phyloP scores from a whole-genome alignment of 345 rosid species.

The Alliaria petiolata region DNA sequence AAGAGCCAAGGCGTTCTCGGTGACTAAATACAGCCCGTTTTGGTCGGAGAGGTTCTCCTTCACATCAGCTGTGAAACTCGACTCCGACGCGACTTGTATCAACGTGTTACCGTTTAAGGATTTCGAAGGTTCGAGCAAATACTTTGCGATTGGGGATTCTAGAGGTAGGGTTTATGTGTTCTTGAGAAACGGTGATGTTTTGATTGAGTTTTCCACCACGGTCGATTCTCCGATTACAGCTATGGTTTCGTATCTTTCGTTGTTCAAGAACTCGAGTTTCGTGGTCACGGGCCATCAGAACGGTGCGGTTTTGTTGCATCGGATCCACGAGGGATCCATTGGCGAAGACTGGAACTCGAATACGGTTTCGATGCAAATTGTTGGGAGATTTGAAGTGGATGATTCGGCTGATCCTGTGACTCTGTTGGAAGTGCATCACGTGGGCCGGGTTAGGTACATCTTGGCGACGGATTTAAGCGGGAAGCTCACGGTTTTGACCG shows the following conservation, averaged over 20 bases:
- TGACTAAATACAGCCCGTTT: slow-evolving; percentile 63
- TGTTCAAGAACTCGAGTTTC: slow-evolving; percentile 68
- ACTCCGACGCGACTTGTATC: slow-evolving; percentile 64
- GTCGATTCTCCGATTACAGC: slow-evolving; percentile 61
- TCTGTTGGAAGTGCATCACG: slow-evolving; percentile 74
- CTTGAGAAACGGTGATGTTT: slow-evolving; percentile 73
- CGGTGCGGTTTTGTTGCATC: slow-evolving; percentile 63
- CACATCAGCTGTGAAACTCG: slow-evolving; percentile 78
- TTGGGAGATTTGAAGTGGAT: slow-evolving; percentile 41
- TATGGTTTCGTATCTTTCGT: slow-evolving; percentile 68
- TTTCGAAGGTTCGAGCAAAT: slow-evolving; percentile 75
- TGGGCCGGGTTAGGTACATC: slow-evolving; percentile 72
- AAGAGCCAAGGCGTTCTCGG: slow-evolving; percentile 42
- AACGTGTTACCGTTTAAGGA: slow-evolving; percentile 76
- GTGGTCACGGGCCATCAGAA: slow-evolving; percentile 76
- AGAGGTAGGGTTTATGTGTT: slow-evolving; percentile 72
- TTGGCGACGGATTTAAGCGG: slow-evolving; percentile 62
- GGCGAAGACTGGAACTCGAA: slow-evolving; percentile 71
- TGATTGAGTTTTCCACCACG: slow-evolving; percentile 52
- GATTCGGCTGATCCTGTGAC: slow-evolving; percentile 45
- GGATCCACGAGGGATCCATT: slow-evolving; percentile 50
- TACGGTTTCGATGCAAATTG: slow-evolving; percentile 48
- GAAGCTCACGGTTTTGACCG: slow-evolving; percentile 59
- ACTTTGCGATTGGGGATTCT: slow-evolving; percentile 83
- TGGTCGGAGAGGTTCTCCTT: slow-evolving; percentile 93